Evolutionary conservation across 2,329 filamentous ascomycete species (phyloP), one percentile per base, ranked within the genome.

Genomic region (Penicillium sp.): DNA sequence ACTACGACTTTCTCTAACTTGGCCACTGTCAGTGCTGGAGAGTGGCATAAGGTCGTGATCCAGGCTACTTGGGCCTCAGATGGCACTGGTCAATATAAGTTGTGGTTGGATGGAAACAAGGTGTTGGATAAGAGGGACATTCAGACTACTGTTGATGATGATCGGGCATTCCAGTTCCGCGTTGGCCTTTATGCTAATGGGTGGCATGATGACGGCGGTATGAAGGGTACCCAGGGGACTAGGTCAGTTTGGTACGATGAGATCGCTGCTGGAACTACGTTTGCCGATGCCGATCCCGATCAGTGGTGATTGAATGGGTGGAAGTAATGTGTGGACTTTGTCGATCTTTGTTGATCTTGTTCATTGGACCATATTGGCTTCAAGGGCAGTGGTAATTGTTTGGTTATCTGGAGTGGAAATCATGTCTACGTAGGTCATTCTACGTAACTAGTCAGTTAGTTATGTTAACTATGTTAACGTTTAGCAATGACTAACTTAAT

Each of bases 131-230:
- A 63, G 47, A 64, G 54, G 28, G 63, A 70, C 41, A 58, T 76
- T 4, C 53, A 66, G n/a, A 79, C 77, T 3, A 79, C 72, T 1
- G 64, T 78, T 18, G 63, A 68, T 12, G 75, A 78, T 50, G 65
- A 70, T 22, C 64, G 66, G 29, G 52, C 60, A 3, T 78, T 78
- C 55, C 65, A 75, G 59, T 78, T 77, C 61, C 49, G 55, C 0
- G 71, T 77, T 11, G 76, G 77, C 0, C 60, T 78, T 28, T 79
- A 79, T 60, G 76, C 75, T 1, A 79, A 78, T 57, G 69, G 70
- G 10, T 79, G 76, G 76, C 63, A 75, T 50, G 75, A 78, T 51
- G 64, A 74, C 30, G 62, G 62, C 1, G 58, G 64, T 11, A 67
- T 69, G 57, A 55, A 65, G 39, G 75, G 73, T 0, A 68, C 52